Evolutionary conservation across 106 monocot genomes (phyloP).

Genomic region (Phalaenopsis aphrodite): DNA sequence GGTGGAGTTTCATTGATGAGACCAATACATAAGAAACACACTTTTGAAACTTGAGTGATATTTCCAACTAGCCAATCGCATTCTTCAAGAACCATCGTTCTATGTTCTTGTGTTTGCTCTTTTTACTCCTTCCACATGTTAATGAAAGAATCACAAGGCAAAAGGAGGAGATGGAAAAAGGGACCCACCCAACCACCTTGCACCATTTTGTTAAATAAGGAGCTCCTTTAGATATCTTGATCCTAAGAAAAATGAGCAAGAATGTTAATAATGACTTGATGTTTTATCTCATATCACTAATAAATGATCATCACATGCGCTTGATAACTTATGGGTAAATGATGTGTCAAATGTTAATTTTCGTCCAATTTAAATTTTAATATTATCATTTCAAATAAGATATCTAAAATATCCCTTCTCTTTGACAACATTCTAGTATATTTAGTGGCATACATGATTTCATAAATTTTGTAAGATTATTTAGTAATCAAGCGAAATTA

Average conservation of each 20-base stretch:
- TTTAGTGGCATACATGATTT: too few species aligned
- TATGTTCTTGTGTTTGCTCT: slow-evolving; percentile 26
- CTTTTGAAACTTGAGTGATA: slow-evolving; percentile 24
- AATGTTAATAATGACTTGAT: slow-evolving; percentile 19
- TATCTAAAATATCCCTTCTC: too few species aligned
- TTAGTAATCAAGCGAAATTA: too few species aligned
- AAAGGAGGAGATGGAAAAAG: slow-evolving; percentile 45
- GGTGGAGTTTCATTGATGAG: slow-evolving; percentile 48
- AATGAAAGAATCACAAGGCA: slow-evolving; percentile 34
- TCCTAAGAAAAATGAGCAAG: slow-evolving; percentile 14
- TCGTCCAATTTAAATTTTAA: too few species aligned
- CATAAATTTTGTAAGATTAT: too few species aligned
- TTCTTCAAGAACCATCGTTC: slow-evolving; percentile 16
- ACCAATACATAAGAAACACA: slow-evolving; percentile 54
- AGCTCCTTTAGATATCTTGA: slow-evolving; percentile 38
- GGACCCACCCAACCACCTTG: slow-evolving; percentile 54
- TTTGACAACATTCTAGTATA: too few species aligned
- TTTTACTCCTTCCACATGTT: slow-evolving; percentile 40
- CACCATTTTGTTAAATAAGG: slow-evolving; percentile 34
- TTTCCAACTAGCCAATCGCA: neutral
- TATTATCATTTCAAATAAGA: too few species aligned
- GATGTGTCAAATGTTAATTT: too few species aligned
- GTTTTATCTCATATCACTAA: slow-evolving; percentile 34
- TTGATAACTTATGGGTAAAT: too few species aligned
- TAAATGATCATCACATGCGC: too few species aligned